Evolutionary conservation across 192 early-diverging fungal species (phyloP).

Genomic region (Backusella liffmaniae): DNA sequence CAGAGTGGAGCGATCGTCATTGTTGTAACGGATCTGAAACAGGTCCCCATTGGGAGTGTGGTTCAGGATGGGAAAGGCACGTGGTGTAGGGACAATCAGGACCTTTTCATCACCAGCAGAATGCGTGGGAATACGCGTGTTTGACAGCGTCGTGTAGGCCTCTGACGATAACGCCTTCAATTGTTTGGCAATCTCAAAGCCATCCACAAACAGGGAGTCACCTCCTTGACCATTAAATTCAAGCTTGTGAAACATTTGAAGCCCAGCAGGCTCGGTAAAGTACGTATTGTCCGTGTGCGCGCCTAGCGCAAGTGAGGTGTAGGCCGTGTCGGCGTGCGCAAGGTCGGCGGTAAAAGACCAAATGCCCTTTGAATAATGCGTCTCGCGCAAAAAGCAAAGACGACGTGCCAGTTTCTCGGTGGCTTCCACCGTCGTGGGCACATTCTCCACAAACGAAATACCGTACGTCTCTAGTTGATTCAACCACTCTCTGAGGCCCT

Average conservation of each 20-base stretch:
- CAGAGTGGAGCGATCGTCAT: constrained; percentile 75
- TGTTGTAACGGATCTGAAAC: constrained; percentile 79
- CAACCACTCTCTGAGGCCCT: constrained; percentile 71
- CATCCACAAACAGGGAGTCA: constrained; percentile 76
- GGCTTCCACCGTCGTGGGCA: constrained; percentile 60
- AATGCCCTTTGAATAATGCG: constrained; percentile 70
- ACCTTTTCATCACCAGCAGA: constrained; percentile 69
- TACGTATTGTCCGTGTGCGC: constrained; percentile 88
- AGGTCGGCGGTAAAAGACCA: constrained; percentile 80
- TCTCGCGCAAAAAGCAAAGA: constrained; percentile 73
- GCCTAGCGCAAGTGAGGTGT: constrained; percentile 66
- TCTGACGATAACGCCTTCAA: constrained; percentile 54
- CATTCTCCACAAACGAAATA: constrained; percentile 71
- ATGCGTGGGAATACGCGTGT: constrained; percentile 62
- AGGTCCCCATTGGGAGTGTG: constrained; percentile 56
- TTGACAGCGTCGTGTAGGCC: constrained; percentile 63
- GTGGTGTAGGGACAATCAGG: constrained; percentile 61
- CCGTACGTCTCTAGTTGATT: constrained; percentile 66
- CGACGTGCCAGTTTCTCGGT: constrained; percentile 64
- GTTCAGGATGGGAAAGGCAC: constrained; percentile 62
- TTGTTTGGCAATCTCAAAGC: constrained; percentile 67
- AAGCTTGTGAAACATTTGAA: constrained; percentile 81
- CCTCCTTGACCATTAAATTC: constrained; percentile 71
- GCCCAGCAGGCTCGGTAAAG: constrained; percentile 80
- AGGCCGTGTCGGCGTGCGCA: constrained; percentile 82